Evolutionary conservation across 2,329 filamentous ascomycete genomes (phyloP).

Genomic region (Incumbomyces lentus): DNA sequence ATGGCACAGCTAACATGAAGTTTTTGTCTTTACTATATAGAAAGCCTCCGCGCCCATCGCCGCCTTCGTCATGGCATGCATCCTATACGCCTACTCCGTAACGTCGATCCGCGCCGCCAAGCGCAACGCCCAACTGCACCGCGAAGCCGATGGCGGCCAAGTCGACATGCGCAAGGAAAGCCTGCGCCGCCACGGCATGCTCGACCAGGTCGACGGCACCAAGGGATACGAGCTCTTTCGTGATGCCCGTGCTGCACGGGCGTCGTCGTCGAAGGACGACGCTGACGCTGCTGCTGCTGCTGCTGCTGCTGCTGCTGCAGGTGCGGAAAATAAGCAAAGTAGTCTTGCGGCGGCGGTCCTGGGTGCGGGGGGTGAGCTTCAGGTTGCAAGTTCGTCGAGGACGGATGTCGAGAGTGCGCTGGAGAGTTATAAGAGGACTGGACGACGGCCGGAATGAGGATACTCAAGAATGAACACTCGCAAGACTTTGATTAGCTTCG

Average conservation of each 20-base stretch:
- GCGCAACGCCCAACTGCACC: conserved; percentile 51
- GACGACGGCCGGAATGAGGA: neutral
- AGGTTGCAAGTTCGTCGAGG: conserved; percentile 15
- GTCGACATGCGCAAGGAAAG: conserved; percentile 21
- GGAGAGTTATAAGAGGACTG: conserved; percentile 15
- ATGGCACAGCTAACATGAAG: no score
- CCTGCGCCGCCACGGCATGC: conserved; percentile 19
- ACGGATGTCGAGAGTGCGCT: conserved; percentile 22
- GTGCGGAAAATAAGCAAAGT: no score
- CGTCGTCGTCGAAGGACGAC: no score
- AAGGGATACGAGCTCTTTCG: conserved; percentile 16
- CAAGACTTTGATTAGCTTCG: no score
- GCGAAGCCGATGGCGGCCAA: conserved; percentile 22
- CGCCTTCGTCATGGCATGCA: conserved; percentile 51
- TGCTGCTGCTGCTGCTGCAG: conserved; percentile 13
- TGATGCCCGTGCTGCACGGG: conserved; percentile 12
- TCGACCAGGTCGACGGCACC: conserved; percentile 19
- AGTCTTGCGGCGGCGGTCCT: no score
- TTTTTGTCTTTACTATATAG: no score
- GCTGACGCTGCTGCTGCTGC: conserved; percentile 13
- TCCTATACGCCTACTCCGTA: conserved; percentile 52
- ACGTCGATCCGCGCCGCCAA: conserved; percentile 58
- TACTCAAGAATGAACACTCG: no score
- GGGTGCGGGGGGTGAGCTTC: no score
- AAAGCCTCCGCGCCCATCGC: conserved; percentile 48